Conservation (phyloP, 805 yeast genomes). For the Yamadazyma tumulicola region DNA sequence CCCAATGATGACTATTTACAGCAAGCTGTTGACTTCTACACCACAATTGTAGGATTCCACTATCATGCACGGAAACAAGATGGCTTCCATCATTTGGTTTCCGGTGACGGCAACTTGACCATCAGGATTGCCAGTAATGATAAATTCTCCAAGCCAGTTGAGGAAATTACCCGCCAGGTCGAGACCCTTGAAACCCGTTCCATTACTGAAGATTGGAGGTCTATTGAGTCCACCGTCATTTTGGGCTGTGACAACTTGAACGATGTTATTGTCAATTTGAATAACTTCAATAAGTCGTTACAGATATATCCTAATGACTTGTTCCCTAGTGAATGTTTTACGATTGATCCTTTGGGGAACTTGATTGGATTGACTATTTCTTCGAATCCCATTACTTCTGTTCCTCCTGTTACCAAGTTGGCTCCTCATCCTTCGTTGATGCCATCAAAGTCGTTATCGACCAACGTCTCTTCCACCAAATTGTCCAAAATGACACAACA, state of each 20-base stretch:
- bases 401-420: slow-evolving; percentile 38
- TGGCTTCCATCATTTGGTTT: slow-evolving; percentile 17
- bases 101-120: slow-evolving; percentile 18
- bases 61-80: slow-evolving; percentile 19
- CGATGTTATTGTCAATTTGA: slow-evolving; percentile 24
- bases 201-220: slow-evolving; percentile 46
- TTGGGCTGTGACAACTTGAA: slow-evolving; percentile 44
- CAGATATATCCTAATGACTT: slow-evolving; percentile 71
- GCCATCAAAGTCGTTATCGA: slow-evolving; percentile 9
- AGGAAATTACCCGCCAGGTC: slow-evolving; percentile 17
- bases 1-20: slow-evolving; percentile 41
- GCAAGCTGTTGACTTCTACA: slow-evolving; percentile 56
- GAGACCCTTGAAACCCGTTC: slow-evolving; percentile 16
- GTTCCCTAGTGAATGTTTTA: slow-evolving; percentile 71
- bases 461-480: slow-evolving; percentile 15
- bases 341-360: slow-evolving; percentile 80
- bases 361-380: slow-evolving; percentile 74
- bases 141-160: slow-evolving; percentile 14
- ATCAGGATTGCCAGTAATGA: slow-evolving; percentile 18
- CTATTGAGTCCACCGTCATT: slow-evolving; percentile 37
- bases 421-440: slow-evolving; percentile 14
- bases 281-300: slow-evolving; percentile 6
- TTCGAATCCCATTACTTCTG: slow-evolving; percentile 52
- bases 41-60: slow-evolving; percentile 36
- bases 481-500: slow-evolving; percentile 12